Conservation (phyloP, 2,329 filamentous ascomycete species). For the Ophiocordyceps camponoti-floridani region DNA sequence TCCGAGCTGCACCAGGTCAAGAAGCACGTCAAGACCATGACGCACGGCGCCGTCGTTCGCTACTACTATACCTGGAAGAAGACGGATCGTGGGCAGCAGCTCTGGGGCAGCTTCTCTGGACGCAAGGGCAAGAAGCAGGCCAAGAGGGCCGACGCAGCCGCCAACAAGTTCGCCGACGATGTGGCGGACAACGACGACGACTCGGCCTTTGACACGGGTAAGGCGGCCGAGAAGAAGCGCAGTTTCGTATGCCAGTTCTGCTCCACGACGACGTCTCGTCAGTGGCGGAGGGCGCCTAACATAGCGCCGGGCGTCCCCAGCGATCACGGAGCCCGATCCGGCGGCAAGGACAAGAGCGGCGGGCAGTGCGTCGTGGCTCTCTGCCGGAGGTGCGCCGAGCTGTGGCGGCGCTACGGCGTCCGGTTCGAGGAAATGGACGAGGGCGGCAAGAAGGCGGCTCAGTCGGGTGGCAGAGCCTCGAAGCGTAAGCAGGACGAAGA, state of each 20-base stretch:
- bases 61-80: conserved; percentile 99
- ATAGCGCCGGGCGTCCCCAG: conserved; percentile 53
- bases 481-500: conserved; percentile 88
- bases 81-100: conserved; percentile 61
- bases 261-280: conserved; percentile 56
- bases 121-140: conserved; percentile 82
- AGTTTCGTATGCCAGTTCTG: conserved; percentile 93
- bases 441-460: conserved; percentile 68
- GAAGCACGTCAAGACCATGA: conserved; percentile 69
- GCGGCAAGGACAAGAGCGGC: conserved; percentile 56
- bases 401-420: conserved; percentile 92
- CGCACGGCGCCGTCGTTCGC: conserved; percentile 65
- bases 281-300: conserved; percentile 82
- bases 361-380: conserved; percentile 61
- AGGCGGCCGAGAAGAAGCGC: conserved; percentile 62
- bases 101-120: conserved; percentile 80
- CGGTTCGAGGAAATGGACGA: conserved; percentile 93
- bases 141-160: conserved; percentile 51
- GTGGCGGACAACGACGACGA: conserved; percentile 86
- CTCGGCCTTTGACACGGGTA: conserved; percentile 84
- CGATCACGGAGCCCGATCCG: conserved; percentile 35
- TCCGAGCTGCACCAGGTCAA: conserved; percentile 76
- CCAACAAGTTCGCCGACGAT: conserved; percentile 71
- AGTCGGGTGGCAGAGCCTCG: conserved; percentile 64
- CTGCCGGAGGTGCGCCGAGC: conserved; percentile 74